Evolutionary conservation across 2,329 filamentous ascomycete species (phyloP).

Genomic region (Tolypocladium inflatum): DNA sequence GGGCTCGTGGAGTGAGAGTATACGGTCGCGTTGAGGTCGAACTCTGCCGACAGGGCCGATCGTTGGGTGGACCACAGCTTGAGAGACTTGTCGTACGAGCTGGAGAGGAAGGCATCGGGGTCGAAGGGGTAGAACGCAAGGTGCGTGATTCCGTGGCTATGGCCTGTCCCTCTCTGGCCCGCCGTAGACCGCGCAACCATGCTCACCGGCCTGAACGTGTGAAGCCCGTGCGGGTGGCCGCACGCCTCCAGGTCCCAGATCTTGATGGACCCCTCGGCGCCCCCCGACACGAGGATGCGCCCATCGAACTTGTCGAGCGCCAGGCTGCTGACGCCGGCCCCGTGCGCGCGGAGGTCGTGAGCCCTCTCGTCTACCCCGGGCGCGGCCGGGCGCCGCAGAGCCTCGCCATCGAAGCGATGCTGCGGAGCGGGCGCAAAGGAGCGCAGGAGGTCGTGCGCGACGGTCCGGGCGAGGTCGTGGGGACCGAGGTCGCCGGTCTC

Average conservation of each 20-base stretch:
- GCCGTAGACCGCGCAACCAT: conserved; percentile 34
- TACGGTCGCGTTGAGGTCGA: conserved; percentile 57
- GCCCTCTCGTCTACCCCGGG: conserved; percentile 16
- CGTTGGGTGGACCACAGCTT: conserved; percentile 65
- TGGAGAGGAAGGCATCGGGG: conserved; percentile 63
- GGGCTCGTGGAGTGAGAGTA: conserved; percentile 73
- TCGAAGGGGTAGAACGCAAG: conserved; percentile 74
- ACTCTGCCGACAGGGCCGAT: conserved; percentile 52
- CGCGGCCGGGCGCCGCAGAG: conserved; percentile 5
- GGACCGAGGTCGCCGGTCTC: conserved; percentile 59
- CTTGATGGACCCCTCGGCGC: conserved; percentile 73
- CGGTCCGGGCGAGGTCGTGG: conserved; percentile 53
- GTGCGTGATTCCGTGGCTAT: conserved; percentile 66
- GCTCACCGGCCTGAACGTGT: conserved; percentile 45
- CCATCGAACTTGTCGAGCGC: conserved; percentile 77
- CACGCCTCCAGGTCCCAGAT: conserved; percentile 76
- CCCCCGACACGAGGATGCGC: conserved; percentile 68
- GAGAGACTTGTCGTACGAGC: conserved; percentile 67
- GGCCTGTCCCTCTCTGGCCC: conserved; percentile 23
- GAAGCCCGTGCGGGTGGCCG: conserved; percentile 30
- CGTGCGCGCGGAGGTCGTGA: conserved; percentile 53
- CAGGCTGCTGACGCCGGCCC: conserved; percentile 68
- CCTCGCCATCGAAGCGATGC: conserved; percentile 58
- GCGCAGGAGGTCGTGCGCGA: conserved; percentile 56
- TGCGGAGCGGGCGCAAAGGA: conserved; percentile 59